Conservation (phyloP, 2,329 filamentous ascomycete genomes). For the Dothideomycetes sp. region DNA sequence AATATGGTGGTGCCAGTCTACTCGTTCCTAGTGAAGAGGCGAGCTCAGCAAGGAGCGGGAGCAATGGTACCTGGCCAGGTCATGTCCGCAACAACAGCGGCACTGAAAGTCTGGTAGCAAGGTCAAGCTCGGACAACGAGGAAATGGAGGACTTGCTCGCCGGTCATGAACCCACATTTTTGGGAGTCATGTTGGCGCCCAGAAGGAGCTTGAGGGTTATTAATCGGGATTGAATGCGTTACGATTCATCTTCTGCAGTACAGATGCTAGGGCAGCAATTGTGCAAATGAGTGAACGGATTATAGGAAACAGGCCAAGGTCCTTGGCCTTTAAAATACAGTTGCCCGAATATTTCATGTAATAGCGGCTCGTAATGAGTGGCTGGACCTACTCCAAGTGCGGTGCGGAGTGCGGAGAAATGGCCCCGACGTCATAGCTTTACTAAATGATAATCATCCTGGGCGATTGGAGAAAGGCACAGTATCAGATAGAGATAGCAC, state of each 20-base stretch:
- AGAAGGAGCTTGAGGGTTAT: constrained; percentile 58
- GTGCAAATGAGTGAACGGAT: no score
- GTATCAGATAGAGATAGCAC: no score
- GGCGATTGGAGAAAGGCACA: not conserved
- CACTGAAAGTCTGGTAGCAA: constrained; percentile 20
- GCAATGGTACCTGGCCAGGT: constrained; percentile 4
- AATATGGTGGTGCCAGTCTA: not conserved
- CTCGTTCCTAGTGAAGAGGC: constrained; percentile 1
- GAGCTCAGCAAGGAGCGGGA: constrained; percentile 6
- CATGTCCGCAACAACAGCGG: constrained; percentile 9
- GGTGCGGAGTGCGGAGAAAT: not conserved
- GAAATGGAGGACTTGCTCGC: constrained; percentile 45
- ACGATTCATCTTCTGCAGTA: no score
- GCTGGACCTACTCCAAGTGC: not conserved
- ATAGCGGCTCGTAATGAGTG: not conserved
- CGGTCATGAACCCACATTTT: constrained; percentile 59
- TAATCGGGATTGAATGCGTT: constrained; percentile 44
- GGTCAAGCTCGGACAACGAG: constrained; percentile 35
- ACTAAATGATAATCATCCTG: not conserved
- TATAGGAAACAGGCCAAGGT: no score
- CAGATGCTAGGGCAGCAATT: no score
- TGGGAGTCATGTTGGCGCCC: constrained; percentile 54
- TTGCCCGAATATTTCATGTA: no score
- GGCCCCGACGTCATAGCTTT: not conserved
- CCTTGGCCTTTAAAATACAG: no score